These are phyloP conservation scores for Trypanosomatidae sp. DNA, from an alignment of 208 protist genomes.

Conservation along the genomic window DNA sequence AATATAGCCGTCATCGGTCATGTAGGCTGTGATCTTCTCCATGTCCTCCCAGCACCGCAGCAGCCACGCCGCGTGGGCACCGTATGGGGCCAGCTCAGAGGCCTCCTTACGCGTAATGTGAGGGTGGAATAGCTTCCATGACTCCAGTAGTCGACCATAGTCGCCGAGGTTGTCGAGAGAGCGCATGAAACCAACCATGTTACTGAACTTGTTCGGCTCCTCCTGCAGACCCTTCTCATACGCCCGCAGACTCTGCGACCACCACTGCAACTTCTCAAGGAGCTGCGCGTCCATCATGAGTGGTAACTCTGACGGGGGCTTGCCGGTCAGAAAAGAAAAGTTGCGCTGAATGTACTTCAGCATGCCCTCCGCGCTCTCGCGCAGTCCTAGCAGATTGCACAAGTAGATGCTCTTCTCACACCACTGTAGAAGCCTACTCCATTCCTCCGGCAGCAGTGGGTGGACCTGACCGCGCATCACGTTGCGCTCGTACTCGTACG, in stretches of 20 bases:
- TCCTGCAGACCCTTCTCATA: slow-evolving; percentile 80
- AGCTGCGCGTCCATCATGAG: slow-evolving; percentile 89
- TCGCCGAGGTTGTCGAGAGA: slow-evolving; percentile 97
- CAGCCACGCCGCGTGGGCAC: slow-evolving; percentile 96
- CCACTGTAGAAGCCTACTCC: slow-evolving; percentile 64
- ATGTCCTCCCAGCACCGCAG: slow-evolving; percentile 94
- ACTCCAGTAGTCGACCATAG: slow-evolving; percentile 87
- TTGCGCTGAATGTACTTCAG: slow-evolving; percentile 95
- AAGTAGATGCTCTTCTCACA: slow-evolving; percentile 96
- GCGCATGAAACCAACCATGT: slow-evolving; percentile 96
- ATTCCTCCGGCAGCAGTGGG: slow-evolving; percentile 61
- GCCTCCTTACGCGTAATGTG: slow-evolving; percentile 73
- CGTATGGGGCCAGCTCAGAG: slow-evolving; percentile 91
- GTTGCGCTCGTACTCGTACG: slow-evolving; percentile 69
- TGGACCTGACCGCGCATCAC: slow-evolving; percentile 59
- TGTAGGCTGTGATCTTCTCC: slow-evolving; percentile 85
- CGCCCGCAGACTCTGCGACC: slow-evolving; percentile 95
- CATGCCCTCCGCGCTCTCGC: slow-evolving; percentile 97
- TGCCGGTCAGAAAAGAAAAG: slow-evolving; percentile 80
- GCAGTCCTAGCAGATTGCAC: slow-evolving; percentile 98
- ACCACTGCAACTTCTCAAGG: slow-evolving; percentile 98
- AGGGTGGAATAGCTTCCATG: slow-evolving; percentile 70
- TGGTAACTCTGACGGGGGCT: slow-evolving; percentile 62
- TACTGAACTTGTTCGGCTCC: slow-evolving; percentile 85
- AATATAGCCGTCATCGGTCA: slow-evolving; percentile 90